phyloP scores from a whole-genome alignment of 1,284 basidiomycete genomes.

The Apiotrichum porosum region DNA sequence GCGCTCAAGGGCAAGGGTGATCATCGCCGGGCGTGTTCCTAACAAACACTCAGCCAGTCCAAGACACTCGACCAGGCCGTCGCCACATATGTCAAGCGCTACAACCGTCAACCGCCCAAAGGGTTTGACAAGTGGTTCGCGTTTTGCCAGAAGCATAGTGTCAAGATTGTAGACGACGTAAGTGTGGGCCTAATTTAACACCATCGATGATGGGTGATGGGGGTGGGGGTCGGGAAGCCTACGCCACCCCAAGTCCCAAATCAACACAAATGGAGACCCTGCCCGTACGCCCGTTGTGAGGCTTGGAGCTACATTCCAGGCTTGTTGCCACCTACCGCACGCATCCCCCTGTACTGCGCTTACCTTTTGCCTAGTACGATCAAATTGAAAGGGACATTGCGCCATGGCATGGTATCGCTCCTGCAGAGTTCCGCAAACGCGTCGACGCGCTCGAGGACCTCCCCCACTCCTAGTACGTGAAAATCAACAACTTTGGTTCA shows the following conservation, averaged over 20 bases:
- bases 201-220: not conserved
- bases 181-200: conserved; percentile 8
- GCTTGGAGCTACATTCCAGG: no score
- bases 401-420: conserved; percentile 43
- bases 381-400: conserved; percentile 42
- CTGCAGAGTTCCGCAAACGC: conserved; percentile 32
- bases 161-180: conserved; percentile 50
- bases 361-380: no score
- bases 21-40: no score
- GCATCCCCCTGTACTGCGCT: no score
- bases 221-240: no score
- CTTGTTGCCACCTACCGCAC: no score
- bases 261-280: no score
- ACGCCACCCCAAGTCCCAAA: no score
- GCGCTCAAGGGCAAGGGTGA: no score
- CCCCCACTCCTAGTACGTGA: conserved; percentile 31
- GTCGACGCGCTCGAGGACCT: conserved; percentile 19
- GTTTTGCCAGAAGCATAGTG: conserved; percentile 39
- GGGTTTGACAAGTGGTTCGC: conserved; percentile 51
- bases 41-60: conserved; percentile 45
- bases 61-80: conserved; percentile 47
- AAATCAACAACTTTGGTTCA: no score
- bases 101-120: conserved; percentile 48
- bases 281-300: no score
- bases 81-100: conserved; percentile 45